A percentile compares a stretch with the other conserved stretches of the same genome.
Evolutionary conservation across 164 flowering plant species (phyloP).

Genomic region (Stephania cephalantha): DNA sequence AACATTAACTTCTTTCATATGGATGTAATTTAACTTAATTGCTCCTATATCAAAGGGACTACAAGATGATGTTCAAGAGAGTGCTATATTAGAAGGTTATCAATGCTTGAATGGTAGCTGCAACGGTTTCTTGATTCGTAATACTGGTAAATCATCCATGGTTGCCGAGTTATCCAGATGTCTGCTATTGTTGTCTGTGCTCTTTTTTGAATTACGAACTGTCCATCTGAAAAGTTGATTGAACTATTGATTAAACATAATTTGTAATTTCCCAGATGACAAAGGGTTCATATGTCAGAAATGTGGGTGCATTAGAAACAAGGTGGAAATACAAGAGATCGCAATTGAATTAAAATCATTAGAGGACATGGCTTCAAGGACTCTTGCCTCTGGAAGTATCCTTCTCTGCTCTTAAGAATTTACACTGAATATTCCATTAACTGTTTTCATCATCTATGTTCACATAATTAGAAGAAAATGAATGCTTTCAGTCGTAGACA

Average conservation of each 20-base stretch:
- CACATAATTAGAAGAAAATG: no score
- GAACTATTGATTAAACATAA: background rate
- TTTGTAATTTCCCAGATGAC: constrained; percentile 40
- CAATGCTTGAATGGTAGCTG: constrained; percentile 58
- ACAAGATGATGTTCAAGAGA: constrained; percentile 69
- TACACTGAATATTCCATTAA: background rate
- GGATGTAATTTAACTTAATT: constrained; percentile 9
- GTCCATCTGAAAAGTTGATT: background rate
- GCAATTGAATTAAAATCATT: constrained; percentile 42
- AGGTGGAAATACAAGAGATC: constrained; percentile 49
- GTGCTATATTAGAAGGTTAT: constrained; percentile 87
- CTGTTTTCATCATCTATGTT: background rate
- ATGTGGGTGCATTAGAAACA: constrained; percentile 66
- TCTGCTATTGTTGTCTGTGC: background rate
- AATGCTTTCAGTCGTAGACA: background rate
- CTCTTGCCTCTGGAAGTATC: constrained; percentile 59
- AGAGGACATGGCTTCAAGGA: constrained; percentile 42
- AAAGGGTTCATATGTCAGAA: constrained; percentile 70
- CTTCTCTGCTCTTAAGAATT: constrained; percentile 12
- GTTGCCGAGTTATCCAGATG: background rate
- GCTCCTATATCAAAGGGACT: constrained; percentile 48
- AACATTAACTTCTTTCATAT: background rate
- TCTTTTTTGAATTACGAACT: constrained; percentile 1
- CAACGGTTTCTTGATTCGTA: constrained; percentile 69
- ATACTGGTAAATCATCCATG: constrained; percentile 48